These are phyloP conservation scores for Penicillium atrosanguineum DNA, from an alignment of 495 filamentous ascomycete genomes.

Conservation along the genomic window DNA sequence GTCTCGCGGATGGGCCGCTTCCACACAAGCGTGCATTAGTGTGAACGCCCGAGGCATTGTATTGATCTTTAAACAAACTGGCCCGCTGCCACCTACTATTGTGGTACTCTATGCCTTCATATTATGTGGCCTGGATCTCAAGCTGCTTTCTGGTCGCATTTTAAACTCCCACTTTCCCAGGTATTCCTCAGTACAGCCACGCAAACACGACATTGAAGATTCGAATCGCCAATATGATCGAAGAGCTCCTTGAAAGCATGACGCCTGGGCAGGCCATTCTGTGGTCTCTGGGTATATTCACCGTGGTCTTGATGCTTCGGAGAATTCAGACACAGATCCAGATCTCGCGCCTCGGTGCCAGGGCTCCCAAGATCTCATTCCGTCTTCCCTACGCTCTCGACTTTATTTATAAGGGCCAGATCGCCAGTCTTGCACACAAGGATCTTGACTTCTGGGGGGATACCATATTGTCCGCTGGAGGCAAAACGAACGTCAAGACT, in stretches of 20 bases:
- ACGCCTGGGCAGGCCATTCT: conserved; percentile 26
- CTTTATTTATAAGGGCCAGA: conserved; percentile 52
- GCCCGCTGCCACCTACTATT: background rate
- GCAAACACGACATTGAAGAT: background rate
- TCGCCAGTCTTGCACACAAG: conserved; percentile 46
- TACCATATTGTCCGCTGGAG: conserved; percentile 42
- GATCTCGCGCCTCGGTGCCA: conserved; percentile 35
- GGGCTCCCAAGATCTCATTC: conserved; percentile 33
- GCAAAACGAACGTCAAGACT: conserved; percentile 46
- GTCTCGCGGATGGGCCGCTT: conserved; percentile 6
- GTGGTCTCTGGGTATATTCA: conserved; percentile 25
- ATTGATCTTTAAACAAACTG: background rate
- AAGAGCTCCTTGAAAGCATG: conserved; percentile 27
- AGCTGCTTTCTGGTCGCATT: background rate
- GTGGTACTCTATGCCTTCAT: background rate
- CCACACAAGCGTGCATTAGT: background rate
- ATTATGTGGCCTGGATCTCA: background rate
- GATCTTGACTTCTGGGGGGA: conserved; percentile 60
- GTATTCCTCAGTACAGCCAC: background rate
- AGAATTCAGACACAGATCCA: conserved; percentile 32
- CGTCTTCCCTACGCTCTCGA: conserved; percentile 53
- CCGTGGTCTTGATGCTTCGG: conserved; percentile 24
- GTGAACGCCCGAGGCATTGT: background rate
- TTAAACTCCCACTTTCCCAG: background rate
- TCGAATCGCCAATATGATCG: conserved; percentile 34